Base-by-base conservation (phyloP, 768 basidiomycete genomes). In the Pulveroboletus ravenelii region DNA sequence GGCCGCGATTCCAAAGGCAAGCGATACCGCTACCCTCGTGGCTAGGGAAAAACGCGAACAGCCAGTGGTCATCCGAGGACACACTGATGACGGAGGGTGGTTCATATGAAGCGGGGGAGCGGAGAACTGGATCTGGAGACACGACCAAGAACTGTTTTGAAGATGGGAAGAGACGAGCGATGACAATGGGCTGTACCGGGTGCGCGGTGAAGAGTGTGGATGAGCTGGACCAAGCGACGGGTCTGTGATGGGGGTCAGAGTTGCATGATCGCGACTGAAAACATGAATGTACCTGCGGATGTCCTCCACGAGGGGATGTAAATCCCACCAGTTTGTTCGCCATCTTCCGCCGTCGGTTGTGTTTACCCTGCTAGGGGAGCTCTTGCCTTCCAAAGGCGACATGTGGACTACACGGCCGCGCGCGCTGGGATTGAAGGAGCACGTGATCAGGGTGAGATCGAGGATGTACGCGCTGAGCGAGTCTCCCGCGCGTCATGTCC, bases 1-100 rank as follows among this genome's bases (percentile, higher is more conserved):
- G 50, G 3, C 76, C 82, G 30, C 78, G 76, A 42, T 71, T 73
- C 85, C 87, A 90, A 14, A 89, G 56, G 60, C 87, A 86, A 12
- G 76, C 80, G 38, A 78, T 65, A 10, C 86, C 84, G 51, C 82
- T 80, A 1, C 68, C 63, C 23, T 74, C 76, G 29, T 70, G 70
- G 36, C 82, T 74, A 10, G 87, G 85, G 61, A 85, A 89, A 61
- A 82, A 90, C 1, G 86, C 87, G 59, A 88, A 89, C 5, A 90
- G 62, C 80, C 78, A 85, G 42, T 76, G 72, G 52, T 83, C 80
- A 27, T 70, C 70, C 3, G 84, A 75, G 6, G 81, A 77, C 17
- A 81, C 74, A 7, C 80, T 78, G 44, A 90, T 79, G 29, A 84
- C 65, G 6, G 77, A 77, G 0, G 87, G 81, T 7, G 87, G 80